Evolutionary conservation across 345 rosid species (phyloP).

Genomic region (Moricandia moricandioides): DNA sequence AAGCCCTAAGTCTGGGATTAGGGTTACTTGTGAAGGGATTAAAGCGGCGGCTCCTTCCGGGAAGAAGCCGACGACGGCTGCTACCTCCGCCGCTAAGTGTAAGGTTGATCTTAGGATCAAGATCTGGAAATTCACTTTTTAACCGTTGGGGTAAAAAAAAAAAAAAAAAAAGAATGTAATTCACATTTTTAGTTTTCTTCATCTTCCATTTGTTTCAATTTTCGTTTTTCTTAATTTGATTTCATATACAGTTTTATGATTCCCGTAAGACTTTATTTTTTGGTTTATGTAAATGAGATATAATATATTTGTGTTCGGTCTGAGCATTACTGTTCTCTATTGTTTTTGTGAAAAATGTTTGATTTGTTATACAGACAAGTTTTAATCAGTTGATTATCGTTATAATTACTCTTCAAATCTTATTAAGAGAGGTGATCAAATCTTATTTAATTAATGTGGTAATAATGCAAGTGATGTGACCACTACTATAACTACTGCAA

Average conservation of each 20-base stretch:
- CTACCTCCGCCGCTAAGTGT: conserved; percentile 61
- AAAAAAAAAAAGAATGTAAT: background rate
- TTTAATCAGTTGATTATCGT: background rate
- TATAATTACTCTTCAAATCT: background rate
- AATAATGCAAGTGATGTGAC: conserved; percentile 20
- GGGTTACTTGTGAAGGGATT: conserved; percentile 69
- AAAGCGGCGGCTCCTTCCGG: conserved; percentile 57
- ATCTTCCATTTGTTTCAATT: conserved; percentile 16
- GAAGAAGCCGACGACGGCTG: conserved; percentile 52
- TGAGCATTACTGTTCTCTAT: conserved; percentile 2
- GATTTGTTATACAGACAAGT: background rate
- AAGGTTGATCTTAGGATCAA: conserved; percentile 76
- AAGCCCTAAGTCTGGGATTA: conserved; percentile 56
- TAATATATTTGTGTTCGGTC: conserved; percentile 14
- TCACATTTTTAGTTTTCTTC: background rate
- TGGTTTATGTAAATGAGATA: conserved; percentile 29
- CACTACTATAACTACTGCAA: background rate
- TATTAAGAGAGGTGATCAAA: background rate
- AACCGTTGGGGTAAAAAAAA: background rate
- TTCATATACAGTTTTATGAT: conserved; percentile 17
- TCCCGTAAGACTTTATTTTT: conserved; percentile 10
- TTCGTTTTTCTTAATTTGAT: conserved; percentile 9
- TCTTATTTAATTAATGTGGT: background rate
- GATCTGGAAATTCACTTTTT: conserved; percentile 88
- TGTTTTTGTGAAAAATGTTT: background rate